These are phyloP conservation scores for Tulasnella sp. DNA, from an alignment of 768 basidiomycete genomes.

Conservation along the genomic window DNA sequence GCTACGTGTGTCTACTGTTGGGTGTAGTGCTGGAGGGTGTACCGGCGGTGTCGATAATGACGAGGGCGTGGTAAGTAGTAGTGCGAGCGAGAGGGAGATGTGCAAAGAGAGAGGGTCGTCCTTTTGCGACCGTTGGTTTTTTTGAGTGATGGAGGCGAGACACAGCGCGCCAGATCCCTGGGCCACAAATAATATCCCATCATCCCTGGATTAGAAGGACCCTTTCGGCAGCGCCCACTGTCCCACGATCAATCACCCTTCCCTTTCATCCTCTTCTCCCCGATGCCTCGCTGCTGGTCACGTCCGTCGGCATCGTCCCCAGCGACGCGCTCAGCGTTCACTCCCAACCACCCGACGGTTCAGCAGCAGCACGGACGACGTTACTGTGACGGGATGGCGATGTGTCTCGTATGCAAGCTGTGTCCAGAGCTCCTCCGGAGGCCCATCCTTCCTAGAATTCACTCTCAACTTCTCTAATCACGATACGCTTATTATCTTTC, in stretches of 20 bases:
- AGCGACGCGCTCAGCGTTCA: neutral
- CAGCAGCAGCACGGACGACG: neutral
- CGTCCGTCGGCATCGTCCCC: neutral
- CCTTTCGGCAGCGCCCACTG: slow-evolving; percentile 11
- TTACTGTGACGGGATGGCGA: neutral
- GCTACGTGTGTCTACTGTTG: neutral
- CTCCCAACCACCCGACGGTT: neutral
- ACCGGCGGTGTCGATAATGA: neutral
- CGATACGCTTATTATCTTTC: neutral
- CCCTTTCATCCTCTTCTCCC: neutral
- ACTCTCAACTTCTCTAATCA: neutral
- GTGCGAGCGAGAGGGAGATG: neutral
- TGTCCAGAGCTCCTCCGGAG: neutral
- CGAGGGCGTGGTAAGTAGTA: neutral
- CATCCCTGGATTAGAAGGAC: slow-evolving; percentile 9
- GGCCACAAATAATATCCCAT: neutral
- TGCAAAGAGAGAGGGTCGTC: neutral
- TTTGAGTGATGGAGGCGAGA: neutral
- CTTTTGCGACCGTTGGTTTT: neutral
- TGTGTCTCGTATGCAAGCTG: neutral
- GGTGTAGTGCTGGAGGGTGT: neutral
- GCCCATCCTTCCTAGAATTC: neutral
- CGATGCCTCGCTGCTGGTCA: neutral
- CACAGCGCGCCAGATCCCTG: neutral
- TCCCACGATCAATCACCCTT: slow-evolving; percentile 10